Evolutionary conservation across 371 early-diverging fungal genomes (phyloP), one percentile per base, ranked within the genome.

Genomic region (Nematocida major): DNA sequence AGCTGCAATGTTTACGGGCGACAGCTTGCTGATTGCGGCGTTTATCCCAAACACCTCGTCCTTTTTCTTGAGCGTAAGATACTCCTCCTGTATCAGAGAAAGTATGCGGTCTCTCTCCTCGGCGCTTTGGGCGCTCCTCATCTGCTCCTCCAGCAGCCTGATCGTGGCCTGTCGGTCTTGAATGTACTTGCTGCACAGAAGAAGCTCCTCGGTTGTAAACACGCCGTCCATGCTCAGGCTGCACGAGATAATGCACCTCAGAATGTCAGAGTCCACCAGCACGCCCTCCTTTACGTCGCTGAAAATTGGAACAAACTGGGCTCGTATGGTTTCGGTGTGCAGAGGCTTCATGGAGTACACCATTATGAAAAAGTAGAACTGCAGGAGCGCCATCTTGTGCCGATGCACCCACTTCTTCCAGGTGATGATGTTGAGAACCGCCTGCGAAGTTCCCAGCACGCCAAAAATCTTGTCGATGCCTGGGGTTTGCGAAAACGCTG

Each of bases 31-130:
- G 28, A 73, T 73, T 7, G 26, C 40, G 9, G 76, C 63, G 51
- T 73, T 73, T 18, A 73, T 73, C 0, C 76, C 76, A 61, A 73
- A 61, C 4, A 73, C 76, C 28, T 34, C 54, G 3, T 73, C 76
- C 51, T 73, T 73, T 26, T 73, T 65, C 24, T 73, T 30, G 3
- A 73, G 62, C 34, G 20, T 15, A 42, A 73, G 40, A 48, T 73
- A 51, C 36, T 63, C 48, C 22, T 73, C 20, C 48, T 73, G 67
- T 48, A 82, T 34, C 2, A 53, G 26, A 13, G 65, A 62, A 30
- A 84, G 80, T 18, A 61, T 45, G 22, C 50, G 62, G 18, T 69
- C 69, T 53, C 66, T 63, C n/a, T 76, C 68, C n/a, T 22, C 40
- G 11, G 43, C 22, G 22, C 78, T 51, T 24, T 59, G 47, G 20